Evolutionary conservation across 352 stramenopile genomes (phyloP).

Genomic region (Globisporangium cederbergense): DNA sequence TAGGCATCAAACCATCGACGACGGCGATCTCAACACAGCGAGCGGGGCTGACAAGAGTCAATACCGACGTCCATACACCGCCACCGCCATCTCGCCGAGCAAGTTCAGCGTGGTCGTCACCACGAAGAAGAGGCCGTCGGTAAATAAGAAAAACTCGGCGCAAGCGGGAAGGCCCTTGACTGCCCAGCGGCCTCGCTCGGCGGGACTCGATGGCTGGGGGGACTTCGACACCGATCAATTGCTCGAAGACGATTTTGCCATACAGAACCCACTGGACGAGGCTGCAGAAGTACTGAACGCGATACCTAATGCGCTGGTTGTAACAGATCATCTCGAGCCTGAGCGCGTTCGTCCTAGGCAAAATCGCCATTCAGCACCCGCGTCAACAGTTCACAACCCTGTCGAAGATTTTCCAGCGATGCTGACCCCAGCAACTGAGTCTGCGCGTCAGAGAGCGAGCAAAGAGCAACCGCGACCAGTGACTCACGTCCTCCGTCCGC

Average conservation of each 20-base stretch:
- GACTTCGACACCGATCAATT: constrained; percentile 56
- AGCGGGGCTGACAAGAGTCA: neutral
- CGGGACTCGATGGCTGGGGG: constrained; percentile 41
- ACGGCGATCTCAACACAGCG: neutral
- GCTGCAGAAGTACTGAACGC: constrained; percentile 7
- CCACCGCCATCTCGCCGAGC: constrained; percentile 3
- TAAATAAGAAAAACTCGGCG: neutral
- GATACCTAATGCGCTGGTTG: neutral
- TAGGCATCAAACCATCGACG: neutral
- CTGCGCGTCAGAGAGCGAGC: neutral
- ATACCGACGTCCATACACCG: constrained; percentile 11
- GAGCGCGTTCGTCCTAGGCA: neutral
- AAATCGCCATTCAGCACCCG: constrained; percentile 9
- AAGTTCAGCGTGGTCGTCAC: neutral
- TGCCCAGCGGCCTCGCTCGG: constrained; percentile 7
- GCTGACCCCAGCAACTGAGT: neutral
- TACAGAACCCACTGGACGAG: constrained; percentile 10
- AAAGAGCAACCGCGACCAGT: constrained; percentile 12
- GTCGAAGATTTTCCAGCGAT: constrained; percentile 9
- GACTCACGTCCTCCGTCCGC: constrained; percentile 30
- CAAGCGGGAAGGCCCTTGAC: neutral
- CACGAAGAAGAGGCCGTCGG: constrained; percentile 9
- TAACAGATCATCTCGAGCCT: neutral
- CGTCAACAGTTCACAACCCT: constrained; percentile 4
- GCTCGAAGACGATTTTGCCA: constrained; percentile 22